Evolutionary conservation across 371 early-diverging fungal species (phyloP).

Genomic region (Rhizopus delemar): DNA sequence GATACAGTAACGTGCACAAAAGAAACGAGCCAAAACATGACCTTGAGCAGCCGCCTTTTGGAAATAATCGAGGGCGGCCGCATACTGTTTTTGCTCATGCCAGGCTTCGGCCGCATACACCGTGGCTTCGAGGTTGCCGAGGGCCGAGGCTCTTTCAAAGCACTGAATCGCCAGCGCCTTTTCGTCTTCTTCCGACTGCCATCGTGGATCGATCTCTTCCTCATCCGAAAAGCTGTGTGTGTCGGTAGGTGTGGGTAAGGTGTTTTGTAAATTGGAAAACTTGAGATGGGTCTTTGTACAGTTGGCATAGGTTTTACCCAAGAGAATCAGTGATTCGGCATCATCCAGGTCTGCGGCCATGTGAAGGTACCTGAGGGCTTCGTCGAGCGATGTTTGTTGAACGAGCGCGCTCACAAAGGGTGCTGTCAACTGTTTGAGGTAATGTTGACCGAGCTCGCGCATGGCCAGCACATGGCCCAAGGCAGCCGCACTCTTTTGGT

Average conservation of each 20-base stretch:
- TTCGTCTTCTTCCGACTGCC: slow-evolving; percentile 34
- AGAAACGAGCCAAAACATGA: slow-evolving; percentile 38
- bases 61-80: slow-evolving; percentile 44
- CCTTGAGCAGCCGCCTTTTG: slow-evolving; percentile 45
- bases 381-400: slow-evolving; percentile 25
- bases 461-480: slow-evolving; percentile 32
- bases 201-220: slow-evolving; percentile 20
- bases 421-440: slow-evolving; percentile 11
- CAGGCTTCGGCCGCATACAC: slow-evolving; percentile 46
- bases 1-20: slow-evolving; percentile 44
- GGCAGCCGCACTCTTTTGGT: slow-evolving; percentile 36
- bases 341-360: slow-evolving; percentile 44
- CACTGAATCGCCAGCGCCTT: slow-evolving; percentile 34
- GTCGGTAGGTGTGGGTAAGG: slow-evolving; percentile 21
- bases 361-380: slow-evolving; percentile 40
- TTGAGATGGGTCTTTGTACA: slow-evolving; percentile 28
- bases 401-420: slow-evolving; percentile 16
- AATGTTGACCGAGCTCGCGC: slow-evolving; percentile 20
- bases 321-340: slow-evolving; percentile 37
- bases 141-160: slow-evolving; percentile 43
- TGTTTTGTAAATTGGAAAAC: slow-evolving; percentile 9
- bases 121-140: slow-evolving; percentile 44
- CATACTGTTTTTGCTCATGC: slow-evolving; percentile 49
- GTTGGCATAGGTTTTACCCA: slow-evolving; percentile 31
- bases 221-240: slow-evolving; percentile 9